phyloP scores from a whole-genome alignment of 2,329 filamentous ascomycete species.

The Knoxdaviesia capensis region DNA sequence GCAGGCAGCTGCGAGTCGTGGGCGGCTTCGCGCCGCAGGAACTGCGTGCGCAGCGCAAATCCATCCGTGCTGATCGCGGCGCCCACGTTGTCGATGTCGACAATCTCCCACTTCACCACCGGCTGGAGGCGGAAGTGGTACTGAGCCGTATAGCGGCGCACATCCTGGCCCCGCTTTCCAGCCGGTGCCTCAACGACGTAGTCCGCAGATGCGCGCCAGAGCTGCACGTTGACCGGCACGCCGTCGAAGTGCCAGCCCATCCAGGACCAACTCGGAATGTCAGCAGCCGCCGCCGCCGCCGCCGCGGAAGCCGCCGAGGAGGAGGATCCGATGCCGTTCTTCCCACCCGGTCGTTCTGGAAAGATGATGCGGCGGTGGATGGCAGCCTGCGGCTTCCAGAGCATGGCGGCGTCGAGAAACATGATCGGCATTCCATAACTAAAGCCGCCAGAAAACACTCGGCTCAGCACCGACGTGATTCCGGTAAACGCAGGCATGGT shows the following conservation, averaged over 20 bases:
- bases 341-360: too few relatives aligned
- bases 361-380: conserved; percentile 13
- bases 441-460: conserved; percentile 20
- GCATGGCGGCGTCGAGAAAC: conserved; percentile 22
- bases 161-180: conserved; percentile 11
- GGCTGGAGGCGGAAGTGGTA: conserved; percentile 18
- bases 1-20: conserved; percentile 14
- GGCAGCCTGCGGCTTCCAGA: conserved; percentile 23
- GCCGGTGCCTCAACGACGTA: conserved; percentile 18
- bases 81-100: conserved; percentile 13
- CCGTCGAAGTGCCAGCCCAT: conserved; percentile 27
- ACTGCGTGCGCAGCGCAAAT: too few relatives aligned
- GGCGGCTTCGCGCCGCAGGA: conserved; percentile 15
- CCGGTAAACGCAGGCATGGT: conserved; percentile 21
- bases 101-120: conserved; percentile 18
- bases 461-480: conserved; percentile 20
- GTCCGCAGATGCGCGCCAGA: conserved; percentile 22
- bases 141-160: conserved; percentile 15
- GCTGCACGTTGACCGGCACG: conserved; percentile 18
- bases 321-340: neutral
- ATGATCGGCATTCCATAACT: conserved; percentile 24
- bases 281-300: conserved; percentile 6
- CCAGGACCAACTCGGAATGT: conserved; percentile 25
- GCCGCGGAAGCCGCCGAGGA: conserved; percentile 1
- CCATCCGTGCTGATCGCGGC: too few relatives aligned